These are phyloP conservation scores for Hevea brasiliensis DNA, from an alignment of 345 rosid genomes.

Conservation along the genomic window DNA sequence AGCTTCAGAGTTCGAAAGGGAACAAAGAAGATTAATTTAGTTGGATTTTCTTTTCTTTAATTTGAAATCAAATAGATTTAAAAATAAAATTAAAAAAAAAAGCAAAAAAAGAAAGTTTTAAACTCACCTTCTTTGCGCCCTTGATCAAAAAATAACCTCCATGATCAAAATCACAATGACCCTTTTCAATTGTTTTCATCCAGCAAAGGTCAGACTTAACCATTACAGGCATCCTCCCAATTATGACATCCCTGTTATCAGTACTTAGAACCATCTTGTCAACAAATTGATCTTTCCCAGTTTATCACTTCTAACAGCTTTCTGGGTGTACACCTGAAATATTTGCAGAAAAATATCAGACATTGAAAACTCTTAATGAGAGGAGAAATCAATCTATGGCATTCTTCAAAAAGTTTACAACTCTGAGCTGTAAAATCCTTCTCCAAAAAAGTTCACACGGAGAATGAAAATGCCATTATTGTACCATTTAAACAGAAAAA, in stretches of 20 bases:
- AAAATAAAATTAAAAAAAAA: not conserved
- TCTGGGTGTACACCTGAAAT: slow-evolving; percentile 53
- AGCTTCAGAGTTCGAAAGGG: not conserved
- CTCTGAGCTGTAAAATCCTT: not conserved
- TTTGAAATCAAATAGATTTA: not conserved
- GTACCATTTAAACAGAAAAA: not conserved
- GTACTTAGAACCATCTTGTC: slow-evolving; percentile 36
- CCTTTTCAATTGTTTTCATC: slow-evolving; percentile 50
- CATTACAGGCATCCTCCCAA: slow-evolving; percentile 91
- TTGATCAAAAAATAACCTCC: slow-evolving; percentile 88
- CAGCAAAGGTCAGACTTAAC: slow-evolving; percentile 80
- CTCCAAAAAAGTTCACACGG: not conserved
- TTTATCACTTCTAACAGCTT: slow-evolving; percentile 59
- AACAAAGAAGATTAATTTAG: not conserved
- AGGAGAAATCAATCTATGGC: not conserved
- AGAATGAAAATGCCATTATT: not conserved
- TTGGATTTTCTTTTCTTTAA: not conserved
- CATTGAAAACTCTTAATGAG: not conserved
- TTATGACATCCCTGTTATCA: slow-evolving; percentile 48
- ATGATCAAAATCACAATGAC: slow-evolving; percentile 85
- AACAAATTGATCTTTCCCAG: slow-evolving; percentile 59
- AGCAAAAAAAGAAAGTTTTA: not conserved
- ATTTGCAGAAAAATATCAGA: slow-evolving; percentile 21
- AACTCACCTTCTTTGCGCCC: slow-evolving; percentile 87
- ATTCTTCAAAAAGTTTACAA: not conserved